phyloP scores from a whole-genome alignment of 108 stramenopile genomes.

The Fragilariopsis cylindrus region DNA sequence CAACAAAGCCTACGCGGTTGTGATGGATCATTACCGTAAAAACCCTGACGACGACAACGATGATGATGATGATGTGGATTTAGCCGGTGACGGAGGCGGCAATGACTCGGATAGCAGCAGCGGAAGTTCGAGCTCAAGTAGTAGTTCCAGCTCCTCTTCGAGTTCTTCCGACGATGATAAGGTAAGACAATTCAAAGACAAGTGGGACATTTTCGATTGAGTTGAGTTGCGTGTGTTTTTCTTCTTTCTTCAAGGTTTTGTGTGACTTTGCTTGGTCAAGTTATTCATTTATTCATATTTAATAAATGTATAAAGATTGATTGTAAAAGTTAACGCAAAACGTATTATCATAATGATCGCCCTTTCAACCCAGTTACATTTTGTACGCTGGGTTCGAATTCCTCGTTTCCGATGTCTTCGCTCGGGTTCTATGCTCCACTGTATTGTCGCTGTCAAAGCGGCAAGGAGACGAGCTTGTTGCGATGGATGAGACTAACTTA shows the following conservation, averaged over 20 bases:
- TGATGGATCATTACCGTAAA: conserved; percentile 82
- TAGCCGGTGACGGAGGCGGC: conserved; percentile 36
- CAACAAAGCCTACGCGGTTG: conserved; percentile 78
- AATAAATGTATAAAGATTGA: too few relatives aligned
- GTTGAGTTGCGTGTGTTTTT: too few relatives aligned
- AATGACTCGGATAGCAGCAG: conserved; percentile 18
- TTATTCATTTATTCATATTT: too few relatives aligned
- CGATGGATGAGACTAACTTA: conserved; percentile 83
- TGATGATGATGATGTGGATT: conserved; percentile 33
- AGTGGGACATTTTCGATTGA: too few relatives aligned
- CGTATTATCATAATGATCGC: conserved; percentile 63
- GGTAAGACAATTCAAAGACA: neutral
- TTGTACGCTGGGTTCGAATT: conserved; percentile 65
- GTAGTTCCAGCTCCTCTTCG: conserved; percentile 22
- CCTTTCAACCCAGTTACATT: conserved; percentile 31
- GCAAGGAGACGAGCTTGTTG: conserved; percentile 33
- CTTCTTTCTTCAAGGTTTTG: too few relatives aligned
- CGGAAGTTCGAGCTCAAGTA: conserved; percentile 35
- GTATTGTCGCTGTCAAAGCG: conserved; percentile 85
- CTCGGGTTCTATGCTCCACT: conserved; percentile 27
- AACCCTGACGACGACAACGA: conserved; percentile 65
- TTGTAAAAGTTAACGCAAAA: conserved; percentile 28
- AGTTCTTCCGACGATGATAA: conserved; percentile 16
- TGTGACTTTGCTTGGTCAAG: too few relatives aligned
- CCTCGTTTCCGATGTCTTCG: conserved; percentile 96